Evolutionary conservation across 345 rosid species (phyloP).

Genomic region (Triadica sebifera): DNA sequence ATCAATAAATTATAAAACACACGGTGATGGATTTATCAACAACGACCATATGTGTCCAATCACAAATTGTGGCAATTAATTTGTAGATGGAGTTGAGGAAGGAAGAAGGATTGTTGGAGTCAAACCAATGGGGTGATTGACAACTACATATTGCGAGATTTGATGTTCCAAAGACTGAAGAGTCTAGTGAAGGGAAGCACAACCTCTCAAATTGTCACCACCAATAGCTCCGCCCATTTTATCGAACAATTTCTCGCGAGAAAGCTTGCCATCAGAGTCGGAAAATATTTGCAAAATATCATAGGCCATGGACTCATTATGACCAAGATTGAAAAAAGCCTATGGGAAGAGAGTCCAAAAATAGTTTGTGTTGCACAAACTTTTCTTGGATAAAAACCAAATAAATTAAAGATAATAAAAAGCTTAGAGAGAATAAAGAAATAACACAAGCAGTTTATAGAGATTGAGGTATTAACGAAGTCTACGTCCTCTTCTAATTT

Average conservation of each 20-base stretch:
- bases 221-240: conserved; percentile 10
- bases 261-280: conserved; percentile 57
- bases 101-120: background rate
- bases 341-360: too few species aligned
- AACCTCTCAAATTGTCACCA: background rate
- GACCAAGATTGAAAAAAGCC: too few species aligned
- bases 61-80: background rate
- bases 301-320: conserved; percentile 75
- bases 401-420: too few species aligned
- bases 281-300: conserved; percentile 92
- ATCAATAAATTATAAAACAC: background rate
- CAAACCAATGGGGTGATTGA: background rate
- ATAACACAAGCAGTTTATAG: too few species aligned
- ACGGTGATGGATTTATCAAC: background rate
- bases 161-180: background rate
- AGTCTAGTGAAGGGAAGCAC: background rate
- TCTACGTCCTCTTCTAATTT: too few species aligned
- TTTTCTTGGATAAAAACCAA: too few species aligned
- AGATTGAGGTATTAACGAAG: too few species aligned
- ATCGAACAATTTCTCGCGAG: background rate
- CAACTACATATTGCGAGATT: background rate
- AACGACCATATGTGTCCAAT: background rate
- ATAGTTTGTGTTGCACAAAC: too few species aligned
- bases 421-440: too few species aligned
- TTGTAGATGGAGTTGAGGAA: background rate